A percentile compares a stretch with the other conserved stretches of the same genome.
Conservation (phyloP, 495 filamentous ascomycete species). For the Talaromyces liani region DNA sequence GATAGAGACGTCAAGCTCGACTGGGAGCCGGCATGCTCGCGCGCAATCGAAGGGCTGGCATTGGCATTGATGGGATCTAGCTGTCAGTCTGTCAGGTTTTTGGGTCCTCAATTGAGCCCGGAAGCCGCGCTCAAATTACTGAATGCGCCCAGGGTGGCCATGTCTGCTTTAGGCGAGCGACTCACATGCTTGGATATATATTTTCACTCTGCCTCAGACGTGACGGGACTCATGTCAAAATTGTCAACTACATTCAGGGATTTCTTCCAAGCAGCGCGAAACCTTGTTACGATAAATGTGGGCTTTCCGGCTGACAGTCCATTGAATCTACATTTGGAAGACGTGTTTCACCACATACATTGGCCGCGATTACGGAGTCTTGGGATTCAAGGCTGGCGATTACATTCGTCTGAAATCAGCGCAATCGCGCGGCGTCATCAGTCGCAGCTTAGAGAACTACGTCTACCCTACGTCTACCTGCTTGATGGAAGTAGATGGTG, state of each 20-base stretch:
- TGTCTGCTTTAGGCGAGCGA: slow-evolving; percentile 45
- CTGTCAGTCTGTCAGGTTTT: slow-evolving; percentile 52
- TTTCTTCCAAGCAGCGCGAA: slow-evolving; percentile 51
- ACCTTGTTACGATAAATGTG: slow-evolving; percentile 58
- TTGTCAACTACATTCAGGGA: slow-evolving; percentile 48
- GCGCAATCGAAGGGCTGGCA: slow-evolving; percentile 51
- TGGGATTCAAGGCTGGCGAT: slow-evolving; percentile 57
- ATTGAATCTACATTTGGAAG: slow-evolving; percentile 47
- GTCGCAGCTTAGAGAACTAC: slow-evolving; percentile 47
- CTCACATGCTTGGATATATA: slow-evolving; percentile 52
- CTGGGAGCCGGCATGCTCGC: slow-evolving; percentile 58
- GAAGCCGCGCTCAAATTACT: slow-evolving; percentile 47
- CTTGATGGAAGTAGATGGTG: slow-evolving; percentile 53
- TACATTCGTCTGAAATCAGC: slow-evolving; percentile 54
- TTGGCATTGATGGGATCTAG: slow-evolving; percentile 47
- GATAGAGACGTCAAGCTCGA: slow-evolving; percentile 34
- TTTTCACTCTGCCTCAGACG: slow-evolving; percentile 49
- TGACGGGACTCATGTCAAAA: slow-evolving; percentile 46
- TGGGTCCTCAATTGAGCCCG: slow-evolving; percentile 57
- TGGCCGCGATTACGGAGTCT: slow-evolving; percentile 57
- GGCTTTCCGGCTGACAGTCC: slow-evolving; percentile 54
- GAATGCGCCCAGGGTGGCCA: slow-evolving; percentile 32
- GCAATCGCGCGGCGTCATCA: slow-evolving; percentile 48
- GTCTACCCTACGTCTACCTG: slow-evolving; percentile 51
- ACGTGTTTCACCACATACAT: slow-evolving; percentile 54